Evolutionary conservation across 495 filamentous ascomycete species (phyloP).

Genomic region (Neurospora sp.): DNA sequence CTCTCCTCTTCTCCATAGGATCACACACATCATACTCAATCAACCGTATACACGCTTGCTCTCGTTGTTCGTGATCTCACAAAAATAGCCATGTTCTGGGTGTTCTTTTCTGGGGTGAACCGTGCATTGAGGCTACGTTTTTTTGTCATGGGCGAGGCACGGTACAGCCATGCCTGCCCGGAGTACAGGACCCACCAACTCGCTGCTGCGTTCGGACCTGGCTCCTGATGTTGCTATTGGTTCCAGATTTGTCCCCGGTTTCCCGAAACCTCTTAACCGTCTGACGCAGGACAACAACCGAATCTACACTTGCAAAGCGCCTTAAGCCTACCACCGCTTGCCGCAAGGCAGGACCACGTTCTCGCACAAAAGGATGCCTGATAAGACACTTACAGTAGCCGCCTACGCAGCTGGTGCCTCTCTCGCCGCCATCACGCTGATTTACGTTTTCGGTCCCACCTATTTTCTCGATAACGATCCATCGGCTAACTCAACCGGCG

Average conservation of each 20-base stretch:
- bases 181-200: no score
- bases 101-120: no score
- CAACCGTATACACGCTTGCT: no score
- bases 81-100: no score
- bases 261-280: background rate
- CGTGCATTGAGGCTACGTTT: no score
- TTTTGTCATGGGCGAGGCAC: no score
- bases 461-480: constrained; percentile 82
- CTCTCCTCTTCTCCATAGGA: no score
- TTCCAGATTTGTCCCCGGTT: background rate
- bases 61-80: no score
- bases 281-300: background rate
- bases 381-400: constrained; percentile 75
- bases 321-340: background rate
- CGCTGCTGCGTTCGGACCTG: background rate
- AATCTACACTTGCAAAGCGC: background rate
- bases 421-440: constrained; percentile 86
- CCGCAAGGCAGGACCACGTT: background rate
- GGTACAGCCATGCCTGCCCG: no score
- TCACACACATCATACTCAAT: no score
- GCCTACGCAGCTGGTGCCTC: constrained; percentile 94
- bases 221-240: background rate
- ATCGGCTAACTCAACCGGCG: constrained; percentile 15
- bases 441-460: constrained; percentile 95
- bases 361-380: constrained; percentile 51